These are phyloP conservation scores for Botrytis squamosa DNA, from an alignment of 2,329 filamentous ascomycete species.

Conservation along the genomic window DNA sequence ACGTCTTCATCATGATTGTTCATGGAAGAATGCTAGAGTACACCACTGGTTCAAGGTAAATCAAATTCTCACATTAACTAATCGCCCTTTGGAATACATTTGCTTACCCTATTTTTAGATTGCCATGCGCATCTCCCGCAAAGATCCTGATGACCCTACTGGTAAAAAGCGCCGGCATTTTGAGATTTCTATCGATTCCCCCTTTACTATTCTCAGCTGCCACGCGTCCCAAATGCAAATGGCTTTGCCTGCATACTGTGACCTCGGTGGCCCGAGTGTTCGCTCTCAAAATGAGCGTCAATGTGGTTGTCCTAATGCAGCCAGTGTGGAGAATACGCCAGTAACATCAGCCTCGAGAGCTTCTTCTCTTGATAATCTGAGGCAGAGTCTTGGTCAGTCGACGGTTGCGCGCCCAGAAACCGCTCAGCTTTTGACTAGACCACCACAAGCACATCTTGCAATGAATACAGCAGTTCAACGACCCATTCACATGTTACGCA, in stretches of 20 bases:
- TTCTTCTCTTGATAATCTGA: conserved; percentile 46
- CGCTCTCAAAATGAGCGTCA: conserved; percentile 43
- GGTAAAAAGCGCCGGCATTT: conserved; percentile 64
- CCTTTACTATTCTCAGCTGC: conserved; percentile 73
- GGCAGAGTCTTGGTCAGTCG: not conserved
- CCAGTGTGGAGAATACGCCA: conserved; percentile 33
- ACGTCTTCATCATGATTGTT: conserved; percentile 68
- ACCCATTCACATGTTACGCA: conserved; percentile 66
- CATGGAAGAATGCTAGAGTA: conserved; percentile 70
- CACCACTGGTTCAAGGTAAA: conserved; percentile 75
- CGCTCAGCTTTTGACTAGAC: conserved; percentile 42
- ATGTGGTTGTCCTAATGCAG: conserved; percentile 65
- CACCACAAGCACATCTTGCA: conserved; percentile 48
- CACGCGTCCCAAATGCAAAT: conserved; percentile 70
- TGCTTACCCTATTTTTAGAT: conserved; percentile 50
- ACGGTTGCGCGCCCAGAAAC: conserved; percentile 24
- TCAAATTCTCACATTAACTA: not conserved
- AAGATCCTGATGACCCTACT: conserved; percentile 59
- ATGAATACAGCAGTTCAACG: conserved; percentile 33
- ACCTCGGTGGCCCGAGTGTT: conserved; percentile 45
- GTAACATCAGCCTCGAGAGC: conserved; percentile 46
- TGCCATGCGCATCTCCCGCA: conserved; percentile 70
- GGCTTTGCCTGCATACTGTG: conserved; percentile 66
- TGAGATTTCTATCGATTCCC: conserved; percentile 75
- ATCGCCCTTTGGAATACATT: not conserved